These are phyloP conservation scores for Pichia nanzhaoensis DNA, from an alignment of 805 yeast genomes.

Conservation along the genomic window DNA sequence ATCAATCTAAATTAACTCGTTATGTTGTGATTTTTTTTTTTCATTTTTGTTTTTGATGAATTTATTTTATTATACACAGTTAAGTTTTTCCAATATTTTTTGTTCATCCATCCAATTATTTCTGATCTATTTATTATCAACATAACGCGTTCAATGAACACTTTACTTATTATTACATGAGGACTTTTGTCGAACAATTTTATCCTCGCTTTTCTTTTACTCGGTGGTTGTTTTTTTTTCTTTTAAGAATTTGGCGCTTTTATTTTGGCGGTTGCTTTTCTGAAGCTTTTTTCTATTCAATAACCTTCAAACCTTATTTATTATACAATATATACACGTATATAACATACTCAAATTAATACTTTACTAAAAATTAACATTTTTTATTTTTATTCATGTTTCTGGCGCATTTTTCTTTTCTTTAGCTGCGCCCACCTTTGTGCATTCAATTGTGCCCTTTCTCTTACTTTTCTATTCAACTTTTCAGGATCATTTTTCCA, in stretches of 20 bases:
- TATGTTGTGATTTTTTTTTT: background rate
- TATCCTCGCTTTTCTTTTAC: background rate
- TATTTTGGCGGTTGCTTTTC: no score
- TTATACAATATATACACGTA: no score
- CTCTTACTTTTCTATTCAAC: background rate
- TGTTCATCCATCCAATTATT: background rate
- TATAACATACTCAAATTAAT: no score
- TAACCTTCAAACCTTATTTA: no score
- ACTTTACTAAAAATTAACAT: no score
- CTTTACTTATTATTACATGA: background rate
- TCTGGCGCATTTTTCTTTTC: no score
- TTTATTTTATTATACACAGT: background rate
- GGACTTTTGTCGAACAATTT: background rate
- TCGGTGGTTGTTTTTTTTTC: background rate
- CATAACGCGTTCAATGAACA: background rate
- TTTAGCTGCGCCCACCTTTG: background rate
- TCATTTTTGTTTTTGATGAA: background rate
- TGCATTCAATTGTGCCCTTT: background rate
- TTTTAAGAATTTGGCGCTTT: no score
- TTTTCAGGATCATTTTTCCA: conserved; percentile 1
- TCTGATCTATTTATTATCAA: background rate
- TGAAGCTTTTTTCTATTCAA: no score
- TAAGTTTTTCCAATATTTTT: background rate
- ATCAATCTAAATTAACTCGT: no score
- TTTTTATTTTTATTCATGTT: background rate